These are phyloP conservation scores for Pleurotus cornucopiae DNA, from an alignment of 768 basidiomycete species.

Conservation along the genomic window DNA sequence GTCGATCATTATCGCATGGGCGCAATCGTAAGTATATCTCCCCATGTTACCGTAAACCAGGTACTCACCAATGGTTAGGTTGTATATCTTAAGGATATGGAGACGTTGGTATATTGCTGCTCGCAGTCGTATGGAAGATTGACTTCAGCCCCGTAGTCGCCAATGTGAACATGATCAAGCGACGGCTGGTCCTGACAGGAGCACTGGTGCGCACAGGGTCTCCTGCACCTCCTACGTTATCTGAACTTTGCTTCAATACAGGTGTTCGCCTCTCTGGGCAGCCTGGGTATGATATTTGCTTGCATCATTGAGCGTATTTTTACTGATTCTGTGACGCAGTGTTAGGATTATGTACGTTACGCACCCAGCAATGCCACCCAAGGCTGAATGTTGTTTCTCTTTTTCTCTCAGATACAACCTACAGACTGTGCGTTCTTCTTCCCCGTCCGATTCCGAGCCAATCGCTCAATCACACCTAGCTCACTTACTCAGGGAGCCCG, in stretches of 20 bases:
- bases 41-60: background rate
- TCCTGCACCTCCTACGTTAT: background rate
- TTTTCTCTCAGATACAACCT: background rate
- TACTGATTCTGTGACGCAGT: background rate
- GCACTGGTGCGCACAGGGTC: background rate
- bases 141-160: background rate
- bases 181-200: background rate
- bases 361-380: background rate
- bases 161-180: background rate
- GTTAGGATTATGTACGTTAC: background rate
- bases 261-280: background rate
- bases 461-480: background rate
- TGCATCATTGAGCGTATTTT: background rate
- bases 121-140: background rate
- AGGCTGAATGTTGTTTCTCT: no score
- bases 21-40: constrained; percentile 1
- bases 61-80: background rate
- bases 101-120: background rate
- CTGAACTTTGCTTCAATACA: background rate
- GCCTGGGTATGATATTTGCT: background rate
- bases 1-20: constrained; percentile 1
- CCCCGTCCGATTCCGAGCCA: no score
- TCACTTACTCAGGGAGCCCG: background rate
- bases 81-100: constrained; percentile 6
- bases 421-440: background rate